Conservation (phyloP, 78 protist genomes). For the slime mould (Dictyostelium discoideum) region DNA sequence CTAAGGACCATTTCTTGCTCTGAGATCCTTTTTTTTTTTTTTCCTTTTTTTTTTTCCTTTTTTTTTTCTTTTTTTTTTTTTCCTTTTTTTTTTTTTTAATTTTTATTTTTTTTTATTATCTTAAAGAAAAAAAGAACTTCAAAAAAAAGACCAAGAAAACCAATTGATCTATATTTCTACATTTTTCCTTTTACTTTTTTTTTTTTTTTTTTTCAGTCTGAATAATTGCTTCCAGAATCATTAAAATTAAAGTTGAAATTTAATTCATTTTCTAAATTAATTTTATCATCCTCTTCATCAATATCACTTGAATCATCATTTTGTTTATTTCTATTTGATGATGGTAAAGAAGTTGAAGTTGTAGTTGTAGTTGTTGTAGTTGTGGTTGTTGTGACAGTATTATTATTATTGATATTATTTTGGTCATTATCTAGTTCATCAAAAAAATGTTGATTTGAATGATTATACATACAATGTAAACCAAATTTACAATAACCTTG, state of each 20-base stretch:
- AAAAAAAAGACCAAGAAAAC: neutral
- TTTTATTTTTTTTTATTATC: no score
- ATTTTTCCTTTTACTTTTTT: neutral
- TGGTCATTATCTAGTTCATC: neutral
- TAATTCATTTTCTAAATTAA: no score
- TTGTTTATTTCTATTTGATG: no score
- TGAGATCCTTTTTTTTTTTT: neutral
- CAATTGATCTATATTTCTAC: neutral
- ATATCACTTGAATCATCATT: neutral
- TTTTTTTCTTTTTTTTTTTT: no score
- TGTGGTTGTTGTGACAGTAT: neutral
- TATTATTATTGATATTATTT: no score
- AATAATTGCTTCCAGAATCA: neutral
- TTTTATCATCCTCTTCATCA: neutral
- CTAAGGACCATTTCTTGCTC: neutral
- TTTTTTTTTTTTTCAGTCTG: neutral
- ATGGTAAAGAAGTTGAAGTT: no score
- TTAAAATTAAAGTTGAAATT: neutral
- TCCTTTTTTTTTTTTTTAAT: no score
- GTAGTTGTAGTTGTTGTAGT: neutral
- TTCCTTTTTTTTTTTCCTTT: neutral
- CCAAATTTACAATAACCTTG: slow-evolving; percentile 44
- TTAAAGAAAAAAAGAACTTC: no score
- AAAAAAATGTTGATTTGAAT: neutral
- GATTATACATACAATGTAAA: slow-evolving; percentile 34